A percentile compares a stretch with the other conserved stretches of the same genome.
Evolutionary conservation across 495 filamentous ascomycete species (phyloP).

Genomic region (Penicillium waksmanii): DNA sequence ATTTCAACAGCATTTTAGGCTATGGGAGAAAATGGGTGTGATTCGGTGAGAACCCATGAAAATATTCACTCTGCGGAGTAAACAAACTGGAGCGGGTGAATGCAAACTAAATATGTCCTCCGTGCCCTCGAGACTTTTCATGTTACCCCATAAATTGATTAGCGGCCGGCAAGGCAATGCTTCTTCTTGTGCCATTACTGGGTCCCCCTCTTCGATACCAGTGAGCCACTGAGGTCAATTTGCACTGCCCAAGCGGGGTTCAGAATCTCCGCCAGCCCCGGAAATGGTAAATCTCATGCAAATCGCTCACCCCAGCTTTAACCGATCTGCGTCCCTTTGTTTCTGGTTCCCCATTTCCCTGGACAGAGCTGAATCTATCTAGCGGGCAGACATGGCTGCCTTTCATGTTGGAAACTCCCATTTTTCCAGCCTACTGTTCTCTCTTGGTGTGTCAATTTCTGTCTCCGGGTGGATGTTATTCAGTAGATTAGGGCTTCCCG

Average conservation of each 20-base stretch:
- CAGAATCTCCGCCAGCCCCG: not conserved
- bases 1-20: conserved; percentile 34
- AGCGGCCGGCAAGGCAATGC: conserved; percentile 13
- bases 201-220: conserved; percentile 9
- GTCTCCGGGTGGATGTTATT: not conserved
- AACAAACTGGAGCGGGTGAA: not conserved
- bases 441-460: not conserved
- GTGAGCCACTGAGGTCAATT: conserved; percentile 19
- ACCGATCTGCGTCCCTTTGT: conserved; percentile 2
- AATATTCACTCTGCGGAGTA: not conserved
- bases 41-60: not conserved
- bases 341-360: not conserved
- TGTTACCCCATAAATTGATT: not conserved
- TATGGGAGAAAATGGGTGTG: not conserved
- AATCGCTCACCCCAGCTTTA: not conserved
- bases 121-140: not conserved
- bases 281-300: conserved; percentile 10
- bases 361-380: not conserved
- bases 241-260: conserved; percentile 18
- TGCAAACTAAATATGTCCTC: not conserved
- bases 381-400: not conserved
- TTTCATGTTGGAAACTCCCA: not conserved
- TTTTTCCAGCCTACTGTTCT: not conserved
- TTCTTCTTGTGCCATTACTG: conserved; percentile 18
- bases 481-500: conserved; percentile 18